A percentile compares a stretch with the other conserved stretches of the same genome.
Conservation (phyloP, 495 filamentous ascomycete species). For the Rhizodiscina lignyota region DNA sequence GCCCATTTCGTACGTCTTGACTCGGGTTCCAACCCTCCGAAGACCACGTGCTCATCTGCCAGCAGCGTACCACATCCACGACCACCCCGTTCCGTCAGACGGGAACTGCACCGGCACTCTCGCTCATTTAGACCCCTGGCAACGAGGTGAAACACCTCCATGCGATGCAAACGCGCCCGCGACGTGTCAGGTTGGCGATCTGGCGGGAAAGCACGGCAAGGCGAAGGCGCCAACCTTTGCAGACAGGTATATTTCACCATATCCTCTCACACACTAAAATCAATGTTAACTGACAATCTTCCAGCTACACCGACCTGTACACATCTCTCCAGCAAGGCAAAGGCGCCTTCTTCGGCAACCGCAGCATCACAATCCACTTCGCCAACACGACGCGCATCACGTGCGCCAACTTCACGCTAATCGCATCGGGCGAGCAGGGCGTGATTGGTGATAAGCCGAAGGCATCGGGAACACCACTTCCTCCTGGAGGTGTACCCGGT, state of each 20-base stretch:
- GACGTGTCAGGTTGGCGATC: constrained; percentile 71
- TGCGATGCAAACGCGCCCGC: constrained; percentile 46
- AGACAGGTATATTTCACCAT: constrained; percentile 19
- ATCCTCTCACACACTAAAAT: background rate
- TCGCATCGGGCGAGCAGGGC: too few relatives aligned
- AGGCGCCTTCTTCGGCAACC: constrained; percentile 61
- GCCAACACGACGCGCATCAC: constrained; percentile 52
- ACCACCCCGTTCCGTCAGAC: constrained; percentile 46
- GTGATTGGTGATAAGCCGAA: too few relatives aligned
- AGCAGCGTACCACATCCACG: constrained; percentile 80
- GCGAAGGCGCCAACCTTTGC: constrained; percentile 30
- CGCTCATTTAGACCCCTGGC: constrained; percentile 51
- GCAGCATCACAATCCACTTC: constrained; percentile 61
- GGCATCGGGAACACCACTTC: too few relatives aligned
- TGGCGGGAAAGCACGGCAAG: constrained; percentile 65
- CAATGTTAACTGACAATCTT: background rate
- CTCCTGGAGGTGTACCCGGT: too few relatives aligned
- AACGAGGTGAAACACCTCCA: constrained; percentile 42
- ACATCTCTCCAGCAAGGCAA: constrained; percentile 37
- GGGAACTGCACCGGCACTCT: constrained; percentile 66
- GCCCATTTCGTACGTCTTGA: constrained; percentile 60
- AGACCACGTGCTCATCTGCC: too few relatives aligned
- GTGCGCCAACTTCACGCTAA: constrained; percentile 63
- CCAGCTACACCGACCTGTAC: constrained; percentile 49
- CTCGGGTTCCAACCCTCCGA: too few relatives aligned